Conservation (phyloP, 2,329 filamentous ascomycete genomes). For the Aspergillus fumigatiaffinis region DNA sequence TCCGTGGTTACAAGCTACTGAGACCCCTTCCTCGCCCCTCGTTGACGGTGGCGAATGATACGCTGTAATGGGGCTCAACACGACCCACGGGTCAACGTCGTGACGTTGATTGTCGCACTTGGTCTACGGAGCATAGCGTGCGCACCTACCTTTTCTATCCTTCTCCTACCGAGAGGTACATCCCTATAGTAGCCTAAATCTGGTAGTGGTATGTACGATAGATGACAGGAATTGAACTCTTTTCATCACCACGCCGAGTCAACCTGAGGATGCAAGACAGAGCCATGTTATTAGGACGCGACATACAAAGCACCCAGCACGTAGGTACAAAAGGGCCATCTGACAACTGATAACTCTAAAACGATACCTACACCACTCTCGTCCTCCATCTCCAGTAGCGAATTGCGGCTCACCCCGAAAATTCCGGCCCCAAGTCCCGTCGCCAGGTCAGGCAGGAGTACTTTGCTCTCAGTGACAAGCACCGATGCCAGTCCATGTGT, state of each 20-base stretch:
- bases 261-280: too few relatives aligned
- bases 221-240: too few relatives aligned
- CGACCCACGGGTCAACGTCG: not conserved
- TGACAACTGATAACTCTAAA: not conserved
- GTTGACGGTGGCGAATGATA: not conserved
- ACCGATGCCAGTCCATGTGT: not conserved
- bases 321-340: not conserved
- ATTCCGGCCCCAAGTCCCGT: not conserved
- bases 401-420: not conserved
- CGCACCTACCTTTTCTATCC: not conserved
- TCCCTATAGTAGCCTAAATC: not conserved
- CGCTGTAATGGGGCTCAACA: not conserved
- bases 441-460: too few relatives aligned
- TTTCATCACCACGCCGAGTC: too few relatives aligned
- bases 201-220: too few relatives aligned
- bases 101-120: slow-evolving; percentile 2
- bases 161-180: not conserved
- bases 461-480: not conserved
- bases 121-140: not conserved
- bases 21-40: not conserved
- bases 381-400: not conserved
- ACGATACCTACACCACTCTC: not conserved
- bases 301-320: too few relatives aligned
- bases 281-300: too few relatives aligned
- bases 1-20: slow-evolving; percentile 11